Evolutionary conservation across 1,284 basidiomycete genomes (phyloP), one percentile per base, ranked within the genome.

Genomic region (Ceratobasidium sp.): DNA sequence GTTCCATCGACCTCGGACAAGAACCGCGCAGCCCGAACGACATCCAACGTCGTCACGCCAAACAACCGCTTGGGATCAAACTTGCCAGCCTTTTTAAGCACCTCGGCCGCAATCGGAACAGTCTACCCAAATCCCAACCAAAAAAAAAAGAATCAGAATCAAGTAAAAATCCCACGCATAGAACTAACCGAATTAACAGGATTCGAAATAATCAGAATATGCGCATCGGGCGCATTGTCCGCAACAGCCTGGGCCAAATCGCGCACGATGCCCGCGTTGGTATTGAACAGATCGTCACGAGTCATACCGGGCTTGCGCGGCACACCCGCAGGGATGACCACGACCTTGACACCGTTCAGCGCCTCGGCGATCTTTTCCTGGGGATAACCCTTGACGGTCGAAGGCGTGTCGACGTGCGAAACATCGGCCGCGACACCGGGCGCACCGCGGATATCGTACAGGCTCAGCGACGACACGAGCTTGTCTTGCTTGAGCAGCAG

Each of bases 11-110:
- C 89, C 85, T 97, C 95, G 42, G 96, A 89, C 72, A 98, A 93
- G 86, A 99, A 99, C 77, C 96, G 97, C 20, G 96, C 97, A 40
- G 98, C 93, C 83, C 98, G 97, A 83, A 99, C 96, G 81, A 99
- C 97, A 86, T 99, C 97, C 80, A 99, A 91, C 51, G 98, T 99
- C 79, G 98, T 99, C 71, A 99, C 96, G 90, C 97, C 98, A 84
- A 99, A 99, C 81, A 99, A 95, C 95, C 91, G 91, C 89, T 94
- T 97, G 81, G 96, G 94, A 86, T 99, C 92, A 85, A 95, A 99
- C 69, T 96, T 93, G 69, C 93, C 93, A 82, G 93, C 90, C 87
- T 96, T 94, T 91, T 98, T 98, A 89, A 97, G 91, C 58, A 97
- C 93, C 86, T 99, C 97, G 66, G 93, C 96, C 72, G 97, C 96